Conservation (phyloP, 1,284 basidiomycete genomes). For the Puccinia brachypodii region DNA sequence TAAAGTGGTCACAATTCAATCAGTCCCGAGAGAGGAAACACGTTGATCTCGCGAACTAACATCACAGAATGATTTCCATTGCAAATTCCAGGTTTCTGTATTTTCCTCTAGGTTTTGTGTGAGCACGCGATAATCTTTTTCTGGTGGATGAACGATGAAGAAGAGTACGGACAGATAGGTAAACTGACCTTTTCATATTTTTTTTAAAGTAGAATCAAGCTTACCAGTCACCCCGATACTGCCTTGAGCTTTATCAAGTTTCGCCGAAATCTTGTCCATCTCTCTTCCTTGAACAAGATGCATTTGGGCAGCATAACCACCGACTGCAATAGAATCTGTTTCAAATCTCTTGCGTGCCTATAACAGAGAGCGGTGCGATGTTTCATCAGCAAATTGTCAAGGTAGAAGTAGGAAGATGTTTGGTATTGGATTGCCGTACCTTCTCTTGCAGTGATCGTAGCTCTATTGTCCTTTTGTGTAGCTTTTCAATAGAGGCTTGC, state of each 20-base stretch:
- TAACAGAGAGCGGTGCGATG: too few species aligned
- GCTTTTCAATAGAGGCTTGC: conserved; percentile 77
- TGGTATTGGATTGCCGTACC: conserved; percentile 53
- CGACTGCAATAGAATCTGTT: conserved; percentile 87
- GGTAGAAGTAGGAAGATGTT: too few species aligned
- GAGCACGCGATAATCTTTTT: conserved; percentile 37
- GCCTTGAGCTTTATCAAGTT: conserved; percentile 83
- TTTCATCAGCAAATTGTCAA: neutral
- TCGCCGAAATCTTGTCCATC: conserved; percentile 81
- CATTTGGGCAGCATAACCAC: conserved; percentile 89
- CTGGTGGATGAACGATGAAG: conserved; percentile 55
- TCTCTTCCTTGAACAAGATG: conserved; percentile 91
- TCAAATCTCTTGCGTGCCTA: conserved; percentile 89
- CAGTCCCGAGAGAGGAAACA: neutral
- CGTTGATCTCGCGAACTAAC: conserved; percentile 51
- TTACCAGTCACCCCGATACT: conserved; percentile 81
- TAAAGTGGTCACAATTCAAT: neutral
- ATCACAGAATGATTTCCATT: conserved; percentile 49
- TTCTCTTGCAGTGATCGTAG: conserved; percentile 78
- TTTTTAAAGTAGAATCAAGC: conserved; percentile 61
- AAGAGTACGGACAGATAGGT: too few species aligned
- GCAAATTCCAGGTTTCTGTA: conserved; percentile 29
- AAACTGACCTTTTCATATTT: conserved; percentile 60
- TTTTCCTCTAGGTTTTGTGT: conserved; percentile 35
- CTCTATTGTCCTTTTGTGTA: conserved; percentile 78